Conservation (phyloP, 495 filamentous ascomycete genomes). For the Aspergillus haitiensis region DNA sequence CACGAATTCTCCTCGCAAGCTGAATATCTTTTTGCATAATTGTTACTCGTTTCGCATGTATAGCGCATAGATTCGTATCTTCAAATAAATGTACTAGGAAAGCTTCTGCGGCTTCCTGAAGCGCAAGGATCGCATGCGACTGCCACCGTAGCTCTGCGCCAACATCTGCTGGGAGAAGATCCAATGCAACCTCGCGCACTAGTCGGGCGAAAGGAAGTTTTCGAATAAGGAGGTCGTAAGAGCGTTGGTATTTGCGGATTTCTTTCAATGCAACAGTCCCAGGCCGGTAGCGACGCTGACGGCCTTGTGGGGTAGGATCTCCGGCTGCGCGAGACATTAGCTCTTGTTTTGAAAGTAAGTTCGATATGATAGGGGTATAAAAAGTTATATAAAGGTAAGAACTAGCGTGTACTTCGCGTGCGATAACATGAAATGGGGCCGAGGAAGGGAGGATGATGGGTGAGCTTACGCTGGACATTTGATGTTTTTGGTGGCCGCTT, state of each 20-base stretch:
- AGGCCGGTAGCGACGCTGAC: constrained; percentile 72
- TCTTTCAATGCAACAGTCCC: constrained; percentile 83
- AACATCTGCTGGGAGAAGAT: constrained; percentile 48
- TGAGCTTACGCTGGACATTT: constrained; percentile 43
- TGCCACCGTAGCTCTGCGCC: constrained; percentile 80
- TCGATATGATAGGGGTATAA: neutral
- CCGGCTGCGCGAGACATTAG: constrained; percentile 52
- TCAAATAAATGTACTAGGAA: constrained; percentile 94
- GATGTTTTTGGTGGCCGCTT: constrained; percentile 30
- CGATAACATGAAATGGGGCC: no score
- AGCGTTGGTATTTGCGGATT: constrained; percentile 81
- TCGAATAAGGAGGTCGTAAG: constrained; percentile 73
- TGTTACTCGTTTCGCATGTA: constrained; percentile 93
- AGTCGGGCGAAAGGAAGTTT: constrained; percentile 87
- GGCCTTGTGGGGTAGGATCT: constrained; percentile 64
- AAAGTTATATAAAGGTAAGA: neutral
- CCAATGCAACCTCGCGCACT: constrained; percentile 82
- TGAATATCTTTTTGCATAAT: constrained; percentile 98
- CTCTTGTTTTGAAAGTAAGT: neutral
- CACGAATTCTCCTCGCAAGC: constrained; percentile 79
- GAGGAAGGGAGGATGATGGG: neutral
- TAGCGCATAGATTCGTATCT: constrained; percentile 91
- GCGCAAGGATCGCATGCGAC: constrained; percentile 81
- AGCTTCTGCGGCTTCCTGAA: constrained; percentile 91
- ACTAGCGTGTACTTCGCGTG: no score